Evolutionary conservation across 228 moss, liverwort and hornwort genomes (phyloP), one percentile per base, ranked within the genome.

Genomic region (Sphagnum magellanicum): DNA sequence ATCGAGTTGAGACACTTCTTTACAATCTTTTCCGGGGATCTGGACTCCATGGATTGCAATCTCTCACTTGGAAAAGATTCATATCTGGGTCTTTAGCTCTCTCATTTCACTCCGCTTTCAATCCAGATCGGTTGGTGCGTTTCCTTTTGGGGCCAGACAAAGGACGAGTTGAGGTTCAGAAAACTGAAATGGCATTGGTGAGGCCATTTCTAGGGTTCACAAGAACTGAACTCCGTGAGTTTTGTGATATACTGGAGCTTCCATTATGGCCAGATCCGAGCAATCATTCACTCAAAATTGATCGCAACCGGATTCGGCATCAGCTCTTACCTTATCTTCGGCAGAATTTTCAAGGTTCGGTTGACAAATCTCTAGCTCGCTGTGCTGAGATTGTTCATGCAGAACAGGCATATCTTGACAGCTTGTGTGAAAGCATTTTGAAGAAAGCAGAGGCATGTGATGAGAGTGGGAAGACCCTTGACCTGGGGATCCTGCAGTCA

Each of bases 241-340:
- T 87, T 6, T 77, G 86, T 10, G 69, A 72, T 49, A 71, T 76
- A 10, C 49, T 88, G 74, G 69, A 70, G 63, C 50, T 93, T 55
- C 85, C 93, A 1, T 71, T 93, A 55, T 97, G 97, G 97, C 93
- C 93, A 4, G 93, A 97, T 72, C 91, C 88, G 0, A 89, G 73
- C 81, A 93, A 97, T 67, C 81, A 78, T 79, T 87, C 75, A 10
- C 74, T 97, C 4, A 85, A 87, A 50, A 88, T 93, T 16, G 86
- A 91, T 66, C 81, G 93, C 6, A 93, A 97, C 67, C 86, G 93
- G 49, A 90, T 97, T 64, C 93, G 90, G 14, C 93, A 90, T 61
- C 73, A 93, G 74, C 83, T 93, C 61, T 83, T 97, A 32, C 97
- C 93, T 0, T 88, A 93, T 65, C 51, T 93, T 8, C 83, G 93